Evolutionary conservation across 108 stramenopile genomes (phyloP), one percentile per base, ranked within the genome.

Genomic region (Nitzschia palea): DNA sequence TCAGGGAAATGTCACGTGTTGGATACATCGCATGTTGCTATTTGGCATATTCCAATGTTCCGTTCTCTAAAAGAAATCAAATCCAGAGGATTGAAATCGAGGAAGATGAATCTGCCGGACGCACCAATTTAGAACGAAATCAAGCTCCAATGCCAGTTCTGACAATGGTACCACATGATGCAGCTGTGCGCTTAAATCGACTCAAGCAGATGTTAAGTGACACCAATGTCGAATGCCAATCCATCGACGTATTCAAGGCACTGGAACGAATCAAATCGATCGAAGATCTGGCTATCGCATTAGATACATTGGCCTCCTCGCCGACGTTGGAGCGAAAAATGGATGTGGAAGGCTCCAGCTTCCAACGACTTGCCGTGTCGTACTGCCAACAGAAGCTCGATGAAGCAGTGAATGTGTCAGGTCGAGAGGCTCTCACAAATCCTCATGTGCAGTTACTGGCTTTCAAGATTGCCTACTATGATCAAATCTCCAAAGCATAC

Each of bases 131-230:
- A 1, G 59, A 60, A 40, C 36, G 59, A 40, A 60, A 60, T 42
- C 59, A 25, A 3, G 40, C 40, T 12, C 59, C 59, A 4, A 23
- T 36, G 5, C 58, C 53, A 18, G 30, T 30, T 44, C 32, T 55
- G 32, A 68, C 55, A 1, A 45, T 56, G 20, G 30, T 25, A 1
- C 44, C 75, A 33, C 43, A 61, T 32, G 74, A 81, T 44, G 82
- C 74, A 55, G 77, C 85, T 26, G 68, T 81, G 29, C 73, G 81
- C 8, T 81, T 93, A 28, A 83, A 84, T 33, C 79, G 80, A 4
- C 71, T 93, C 50, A 67, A 84, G 62, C 92, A 93, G 58, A 70
- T 89, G 30, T 73, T 93, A 27, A 71, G 84, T 22, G 79, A 88
- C 28, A 85, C 83, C 8, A 85, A 79, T 51, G 75, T 89, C 12